Conservation (phyloP, 2,329 filamentous ascomycete genomes). For the Hymenoscyphus scutula region DNA sequence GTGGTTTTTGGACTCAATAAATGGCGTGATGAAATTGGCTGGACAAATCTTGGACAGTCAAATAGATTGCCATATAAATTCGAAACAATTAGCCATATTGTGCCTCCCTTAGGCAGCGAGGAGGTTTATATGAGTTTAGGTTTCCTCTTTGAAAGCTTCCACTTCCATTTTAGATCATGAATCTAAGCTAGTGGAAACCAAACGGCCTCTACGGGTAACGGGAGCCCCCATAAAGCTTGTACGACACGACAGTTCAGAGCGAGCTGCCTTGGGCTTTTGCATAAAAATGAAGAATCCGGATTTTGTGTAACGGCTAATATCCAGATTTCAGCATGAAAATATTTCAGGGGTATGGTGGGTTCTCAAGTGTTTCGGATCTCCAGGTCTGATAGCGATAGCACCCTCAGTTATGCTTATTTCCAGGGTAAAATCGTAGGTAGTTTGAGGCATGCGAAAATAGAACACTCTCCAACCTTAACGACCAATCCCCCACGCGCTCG, state of each 20-base stretch:
- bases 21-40: neutral
- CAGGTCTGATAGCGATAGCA: conserved; percentile 8
- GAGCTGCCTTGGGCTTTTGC: neutral
- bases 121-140: neutral
- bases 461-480: conserved; percentile 8
- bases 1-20: neutral
- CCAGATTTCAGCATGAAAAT: neutral
- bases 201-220: neutral
- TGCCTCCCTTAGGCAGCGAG: neutral
- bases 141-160: neutral
- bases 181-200: neutral
- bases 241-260: neutral
- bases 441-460: conserved; percentile 9
- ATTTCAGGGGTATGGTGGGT: conserved; percentile 4
- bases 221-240: conserved; percentile 3
- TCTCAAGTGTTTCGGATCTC: conserved; percentile 2
- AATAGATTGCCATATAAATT: neutral
- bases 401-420: conserved; percentile 10
- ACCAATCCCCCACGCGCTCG: conserved; percentile 5
- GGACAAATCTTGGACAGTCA: neutral
- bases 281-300: neutral
- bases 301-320: conserved; percentile 3
- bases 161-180: neutral
- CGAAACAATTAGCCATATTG: conserved; percentile 2
- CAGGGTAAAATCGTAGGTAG: conserved; percentile 6